Evolutionary conservation across 768 basidiomycete species (phyloP), one percentile per base, ranked within the genome.

Genomic region (Galerina marginata): DNA sequence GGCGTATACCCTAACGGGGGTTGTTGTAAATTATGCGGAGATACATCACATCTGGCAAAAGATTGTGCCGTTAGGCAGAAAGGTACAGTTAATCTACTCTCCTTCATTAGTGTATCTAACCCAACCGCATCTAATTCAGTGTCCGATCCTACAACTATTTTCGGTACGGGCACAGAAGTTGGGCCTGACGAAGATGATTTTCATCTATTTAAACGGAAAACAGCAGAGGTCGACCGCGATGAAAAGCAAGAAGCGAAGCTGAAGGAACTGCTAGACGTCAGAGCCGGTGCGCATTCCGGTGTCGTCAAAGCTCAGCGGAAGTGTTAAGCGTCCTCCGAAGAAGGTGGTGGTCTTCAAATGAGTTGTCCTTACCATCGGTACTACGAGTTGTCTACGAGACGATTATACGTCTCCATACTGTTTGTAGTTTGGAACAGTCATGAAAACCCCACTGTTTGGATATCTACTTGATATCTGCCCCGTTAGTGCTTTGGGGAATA

Each of bases 111-210:
- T 55, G 12, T 14, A 16, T 16, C 55, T 20, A 44, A 55, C 40
- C 48, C 16, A 12, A 51, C 20, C 42, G 23, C 12, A 61, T 36
- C 62, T 60, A 20, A 52, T 70, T 64, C 43, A 70, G 73, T 74
- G 20, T 69, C 74, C 0, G 72, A 83, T 10, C 74, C 77, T 9
- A 67, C 70, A 2, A 64, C 68, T 6, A 64, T 80, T 0, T 64
- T 84, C 0, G 81, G 86, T 15, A 73, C 82, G 6, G 83, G 84
- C 15, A 71, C 70, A 33, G 86, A 80, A 40, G 86, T 83, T 0
- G 93, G 94, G 23, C 90, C 96, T 9, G 96, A 98, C 70, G 96
- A 98, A 72, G 96, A 98, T 69, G 96, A 97, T 71, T 97, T 96
- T 75, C 95, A 95, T 72, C 79, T 80, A 0, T 82, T 95, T 72